phyloP scores from a whole-genome alignment of 2,329 filamentous ascomycete genomes.

The Talaromyces sp. region DNA sequence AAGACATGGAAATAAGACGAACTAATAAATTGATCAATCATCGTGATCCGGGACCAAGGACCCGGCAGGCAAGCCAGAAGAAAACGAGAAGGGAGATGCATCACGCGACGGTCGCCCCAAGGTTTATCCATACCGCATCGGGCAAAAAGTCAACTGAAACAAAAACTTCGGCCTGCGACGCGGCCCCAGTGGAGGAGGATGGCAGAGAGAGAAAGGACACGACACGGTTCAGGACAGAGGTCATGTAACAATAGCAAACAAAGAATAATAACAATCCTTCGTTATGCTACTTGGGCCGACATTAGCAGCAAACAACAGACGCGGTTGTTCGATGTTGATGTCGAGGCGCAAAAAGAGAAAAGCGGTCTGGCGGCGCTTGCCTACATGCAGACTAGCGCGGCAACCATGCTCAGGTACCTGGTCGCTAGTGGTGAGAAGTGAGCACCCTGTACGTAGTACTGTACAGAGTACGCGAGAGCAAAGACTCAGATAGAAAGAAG shows the following conservation, averaged over 20 bases:
- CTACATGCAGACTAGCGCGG: neutral
- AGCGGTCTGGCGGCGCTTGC: conserved; percentile 10
- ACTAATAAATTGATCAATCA: no score
- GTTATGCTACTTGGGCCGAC: neutral
- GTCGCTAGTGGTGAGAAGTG: neutral
- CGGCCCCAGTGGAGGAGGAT: neutral
- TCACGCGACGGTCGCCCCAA: neutral
- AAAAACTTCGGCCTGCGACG: neutral
- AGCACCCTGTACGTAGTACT: no score
- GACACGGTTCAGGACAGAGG: neutral
- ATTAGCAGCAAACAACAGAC: neutral
- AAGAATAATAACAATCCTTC: neutral
- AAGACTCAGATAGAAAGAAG: no score
- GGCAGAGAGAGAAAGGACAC: neutral
- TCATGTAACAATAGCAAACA: neutral
- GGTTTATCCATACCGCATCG: neutral
- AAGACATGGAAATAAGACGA: neutral
- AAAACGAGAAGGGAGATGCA: neutral
- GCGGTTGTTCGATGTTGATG: no score
- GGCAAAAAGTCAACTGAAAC: conserved; percentile 1
- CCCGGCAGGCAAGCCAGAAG: neutral
- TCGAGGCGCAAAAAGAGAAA: neutral
- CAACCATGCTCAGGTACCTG: conserved; percentile 1
- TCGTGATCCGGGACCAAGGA: no score
- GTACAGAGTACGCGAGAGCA: no score